These are phyloP conservation scores for Phytophthora cactorum DNA, from an alignment of 352 stramenopile genomes.

Conservation along the genomic window DNA sequence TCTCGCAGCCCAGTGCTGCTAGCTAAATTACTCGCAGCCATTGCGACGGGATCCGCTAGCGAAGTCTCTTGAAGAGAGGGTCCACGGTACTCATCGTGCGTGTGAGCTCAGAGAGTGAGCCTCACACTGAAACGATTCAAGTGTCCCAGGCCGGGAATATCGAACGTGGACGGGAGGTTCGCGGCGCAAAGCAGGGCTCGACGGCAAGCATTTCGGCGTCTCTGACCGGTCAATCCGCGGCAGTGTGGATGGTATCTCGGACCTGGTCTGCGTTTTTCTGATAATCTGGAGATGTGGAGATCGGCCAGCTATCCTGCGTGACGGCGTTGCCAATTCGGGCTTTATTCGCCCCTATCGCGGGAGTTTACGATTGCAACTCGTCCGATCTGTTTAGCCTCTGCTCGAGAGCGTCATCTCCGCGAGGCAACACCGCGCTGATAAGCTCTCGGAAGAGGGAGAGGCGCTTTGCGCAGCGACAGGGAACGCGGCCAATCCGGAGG, in stretches of 20 bases:
- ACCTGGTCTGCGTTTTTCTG: background rate
- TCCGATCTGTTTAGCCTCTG: slow-evolving; percentile 26
- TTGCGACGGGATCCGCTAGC: slow-evolving; percentile 21
- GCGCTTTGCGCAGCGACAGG: slow-evolving; percentile 29
- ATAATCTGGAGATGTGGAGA: background rate
- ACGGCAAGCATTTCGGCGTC: slow-evolving; percentile 1
- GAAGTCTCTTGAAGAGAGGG: slow-evolving; percentile 15
- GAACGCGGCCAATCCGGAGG: slow-evolving; percentile 20
- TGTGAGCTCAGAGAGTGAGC: slow-evolving; percentile 34
- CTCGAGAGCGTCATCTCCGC: slow-evolving; percentile 32
- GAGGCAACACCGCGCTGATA: slow-evolving; percentile 21
- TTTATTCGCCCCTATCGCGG: background rate
- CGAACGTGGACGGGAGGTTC: slow-evolving; percentile 22
- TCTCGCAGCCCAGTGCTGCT: background rate
- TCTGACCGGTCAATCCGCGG: slow-evolving; percentile 2
- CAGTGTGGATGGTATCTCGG: slow-evolving; percentile 4
- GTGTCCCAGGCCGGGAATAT: slow-evolving; percentile 37
- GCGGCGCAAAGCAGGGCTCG: slow-evolving; percentile 22
- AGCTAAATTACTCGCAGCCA: background rate
- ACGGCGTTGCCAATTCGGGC: slow-evolving; percentile 9
- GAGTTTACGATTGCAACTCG: slow-evolving; percentile 15
- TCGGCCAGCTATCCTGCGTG: slow-evolving; percentile 4
- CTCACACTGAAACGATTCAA: slow-evolving; percentile 35
- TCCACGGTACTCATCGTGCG: slow-evolving; percentile 3
- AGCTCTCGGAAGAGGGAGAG: slow-evolving; percentile 20